phyloP scores from a whole-genome alignment of 78 protist genomes.

The Emiliania huxleyi region DNA sequence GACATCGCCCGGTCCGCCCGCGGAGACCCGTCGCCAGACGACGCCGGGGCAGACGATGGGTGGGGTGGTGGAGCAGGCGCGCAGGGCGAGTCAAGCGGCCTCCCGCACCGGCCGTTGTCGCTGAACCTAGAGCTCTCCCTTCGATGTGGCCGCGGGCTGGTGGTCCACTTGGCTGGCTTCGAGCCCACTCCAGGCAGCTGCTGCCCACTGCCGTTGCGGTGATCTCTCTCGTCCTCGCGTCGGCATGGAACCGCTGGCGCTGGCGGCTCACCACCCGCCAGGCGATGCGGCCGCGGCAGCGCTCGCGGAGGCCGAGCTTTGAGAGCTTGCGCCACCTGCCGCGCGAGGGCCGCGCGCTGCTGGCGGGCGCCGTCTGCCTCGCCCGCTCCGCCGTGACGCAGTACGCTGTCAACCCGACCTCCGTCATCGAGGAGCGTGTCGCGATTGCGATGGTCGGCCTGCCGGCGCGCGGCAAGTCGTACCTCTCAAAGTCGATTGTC shows the following conservation, averaged over 20 bases:
- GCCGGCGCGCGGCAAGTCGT: not conserved
- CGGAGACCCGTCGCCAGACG: too few species aligned
- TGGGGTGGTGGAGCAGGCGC: too few species aligned
- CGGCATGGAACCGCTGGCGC: not conserved
- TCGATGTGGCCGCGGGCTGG: too few species aligned
- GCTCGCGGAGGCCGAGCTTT: not conserved
- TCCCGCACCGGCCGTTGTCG: too few species aligned
- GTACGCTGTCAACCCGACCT: not conserved
- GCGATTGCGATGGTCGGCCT: constrained; percentile 8
- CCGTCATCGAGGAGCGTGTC: not conserved
- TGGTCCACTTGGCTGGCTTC: too few species aligned
- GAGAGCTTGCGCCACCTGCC: not conserved
- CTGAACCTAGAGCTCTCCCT: too few species aligned
- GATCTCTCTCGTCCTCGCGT: not conserved
- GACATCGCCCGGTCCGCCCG: too few species aligned
- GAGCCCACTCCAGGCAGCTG: too few species aligned
- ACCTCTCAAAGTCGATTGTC: not conserved
- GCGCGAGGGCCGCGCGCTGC: not conserved
- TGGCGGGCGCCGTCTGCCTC: not conserved
- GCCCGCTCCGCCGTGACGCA: not conserved
- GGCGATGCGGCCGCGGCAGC: not conserved
- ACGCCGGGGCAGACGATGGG: too few species aligned
- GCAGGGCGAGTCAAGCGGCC: too few species aligned
- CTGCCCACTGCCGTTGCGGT: too few species aligned
- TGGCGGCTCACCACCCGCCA: not conserved